A percentile compares a stretch with the other conserved stretches of the same genome.
Conservation (phyloP, 163 green algal species). For the Chloromonas sp. region DNA sequence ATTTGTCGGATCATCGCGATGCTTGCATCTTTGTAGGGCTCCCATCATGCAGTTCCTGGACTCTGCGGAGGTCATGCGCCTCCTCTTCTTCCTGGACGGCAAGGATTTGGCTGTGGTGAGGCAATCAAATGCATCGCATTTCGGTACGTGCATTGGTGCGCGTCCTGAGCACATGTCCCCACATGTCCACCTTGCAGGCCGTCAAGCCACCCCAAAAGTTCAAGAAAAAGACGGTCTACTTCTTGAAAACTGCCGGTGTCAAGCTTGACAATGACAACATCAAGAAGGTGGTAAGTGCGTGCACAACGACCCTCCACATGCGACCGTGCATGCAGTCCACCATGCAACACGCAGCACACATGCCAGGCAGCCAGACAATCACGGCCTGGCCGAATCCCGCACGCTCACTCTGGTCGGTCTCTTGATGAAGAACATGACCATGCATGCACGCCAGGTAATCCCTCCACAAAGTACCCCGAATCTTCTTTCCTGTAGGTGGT, state of each 20-base stretch:
- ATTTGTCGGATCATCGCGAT: neutral
- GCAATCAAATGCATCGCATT: too few relatives aligned
- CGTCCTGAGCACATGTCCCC: too few relatives aligned
- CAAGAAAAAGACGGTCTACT: slow-evolving; percentile 81
- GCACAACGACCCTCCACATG: neutral
- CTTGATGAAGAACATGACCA: neutral
- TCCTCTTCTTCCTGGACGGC: slow-evolving; percentile 61
- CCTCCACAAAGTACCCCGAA: too few relatives aligned
- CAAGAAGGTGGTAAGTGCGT: slow-evolving; percentile 36
- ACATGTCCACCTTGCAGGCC: slow-evolving; percentile 30
- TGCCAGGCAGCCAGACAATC: neutral
- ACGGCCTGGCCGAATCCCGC: neutral
- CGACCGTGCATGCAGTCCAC: neutral
- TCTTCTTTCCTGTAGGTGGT: slow-evolving; percentile 45
- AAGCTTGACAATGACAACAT: slow-evolving; percentile 68
- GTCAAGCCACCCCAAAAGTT: slow-evolving; percentile 66
- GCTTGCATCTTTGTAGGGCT: slow-evolving; percentile 16
- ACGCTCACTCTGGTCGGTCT: neutral
- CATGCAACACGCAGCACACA: neutral
- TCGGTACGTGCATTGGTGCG: too few relatives aligned
- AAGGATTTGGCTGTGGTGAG: slow-evolving; percentile 63
- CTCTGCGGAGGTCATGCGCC: slow-evolving; percentile 34
- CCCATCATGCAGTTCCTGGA: slow-evolving; percentile 64
- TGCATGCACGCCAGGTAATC: too few relatives aligned
- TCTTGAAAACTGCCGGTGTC: slow-evolving; percentile 63